These are phyloP conservation scores for Collybiopsis luxurians DNA, from an alignment of 768 basidiomycete species.

Conservation along the genomic window DNA sequence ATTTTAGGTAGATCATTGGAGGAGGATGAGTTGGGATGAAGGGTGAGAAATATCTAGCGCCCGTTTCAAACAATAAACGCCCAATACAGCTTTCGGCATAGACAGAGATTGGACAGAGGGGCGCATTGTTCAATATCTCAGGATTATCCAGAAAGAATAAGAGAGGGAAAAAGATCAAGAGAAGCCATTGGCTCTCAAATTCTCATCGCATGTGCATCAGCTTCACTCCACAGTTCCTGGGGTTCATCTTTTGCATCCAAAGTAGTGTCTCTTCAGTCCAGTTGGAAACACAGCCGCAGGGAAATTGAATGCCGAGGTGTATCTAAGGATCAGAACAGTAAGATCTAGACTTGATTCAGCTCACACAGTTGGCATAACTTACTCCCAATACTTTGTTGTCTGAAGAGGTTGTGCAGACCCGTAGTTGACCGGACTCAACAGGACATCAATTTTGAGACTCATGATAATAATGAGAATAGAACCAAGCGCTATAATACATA, in stretches of 20 bases:
- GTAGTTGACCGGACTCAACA: slow-evolving; percentile 35
- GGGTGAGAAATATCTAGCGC: not conserved
- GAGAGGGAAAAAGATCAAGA: not conserved
- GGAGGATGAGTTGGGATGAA: not conserved
- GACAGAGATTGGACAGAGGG: slow-evolving; percentile 9
- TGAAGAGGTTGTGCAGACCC: slow-evolving; percentile 36
- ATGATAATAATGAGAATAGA: too few relatives aligned
- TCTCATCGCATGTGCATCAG: slow-evolving; percentile 11
- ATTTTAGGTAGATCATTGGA: slow-evolving; percentile 35
- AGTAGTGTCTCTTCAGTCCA: slow-evolving; percentile 27
- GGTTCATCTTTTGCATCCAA: slow-evolving; percentile 18
- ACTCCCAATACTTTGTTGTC: slow-evolving; percentile 35
- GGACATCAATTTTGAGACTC: slow-evolving; percentile 37
- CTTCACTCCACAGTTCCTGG: slow-evolving; percentile 13
- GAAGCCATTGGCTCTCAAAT: slow-evolving; percentile 9
- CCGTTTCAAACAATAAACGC: too few relatives aligned
- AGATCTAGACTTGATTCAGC: not conserved
- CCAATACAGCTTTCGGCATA: too few relatives aligned
- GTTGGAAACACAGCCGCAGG: slow-evolving; percentile 43
- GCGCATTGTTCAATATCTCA: slow-evolving; percentile 8
- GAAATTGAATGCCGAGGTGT: slow-evolving; percentile 40
- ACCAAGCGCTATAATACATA: too few relatives aligned
- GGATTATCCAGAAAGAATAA: slow-evolving; percentile 8
- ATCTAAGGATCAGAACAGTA: slow-evolving; percentile 21
- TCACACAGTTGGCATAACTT: slow-evolving; percentile 7